phyloP scores from a whole-genome alignment of 2,329 filamentous ascomycete species.

The Fusarium nodosum region DNA sequence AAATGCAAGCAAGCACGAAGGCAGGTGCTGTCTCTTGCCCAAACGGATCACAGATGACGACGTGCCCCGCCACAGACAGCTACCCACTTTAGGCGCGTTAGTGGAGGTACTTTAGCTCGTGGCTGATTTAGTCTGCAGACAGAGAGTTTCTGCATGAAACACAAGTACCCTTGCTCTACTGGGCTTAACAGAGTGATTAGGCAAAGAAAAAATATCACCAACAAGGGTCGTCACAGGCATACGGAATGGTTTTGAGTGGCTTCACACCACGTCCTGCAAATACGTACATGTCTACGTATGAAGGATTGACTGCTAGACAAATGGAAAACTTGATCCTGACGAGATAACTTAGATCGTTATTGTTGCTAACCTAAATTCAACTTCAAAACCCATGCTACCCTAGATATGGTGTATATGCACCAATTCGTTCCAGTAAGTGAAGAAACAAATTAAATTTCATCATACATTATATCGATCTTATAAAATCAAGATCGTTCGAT shows the following conservation, averaged over 20 bases:
- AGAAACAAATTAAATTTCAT: neutral
- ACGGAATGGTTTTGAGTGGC: constrained; percentile 10
- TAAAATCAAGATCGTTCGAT: neutral
- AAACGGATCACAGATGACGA: constrained; percentile 46
- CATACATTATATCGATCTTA: neutral
- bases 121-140: neutral
- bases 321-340: too few relatives aligned
- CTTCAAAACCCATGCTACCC: neutral
- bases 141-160: neutral
- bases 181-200: constrained; percentile 19
- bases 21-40: constrained; percentile 36
- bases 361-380: neutral
- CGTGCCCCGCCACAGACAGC: constrained; percentile 44
- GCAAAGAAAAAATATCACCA: constrained; percentile 3
- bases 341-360: neutral
- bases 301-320: neutral
- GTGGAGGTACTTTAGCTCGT: constrained; percentile 27
- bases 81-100: constrained; percentile 25
- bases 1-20: constrained; percentile 13
- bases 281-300: constrained; percentile 34
- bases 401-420: neutral
- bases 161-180: constrained; percentile 19
- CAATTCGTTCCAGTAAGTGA: neutral
- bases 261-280: constrained; percentile 32
- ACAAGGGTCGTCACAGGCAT: constrained; percentile 38